Conservation (phyloP, 1,139 yeast genomes). For the Spathaspora sp. region DNA sequence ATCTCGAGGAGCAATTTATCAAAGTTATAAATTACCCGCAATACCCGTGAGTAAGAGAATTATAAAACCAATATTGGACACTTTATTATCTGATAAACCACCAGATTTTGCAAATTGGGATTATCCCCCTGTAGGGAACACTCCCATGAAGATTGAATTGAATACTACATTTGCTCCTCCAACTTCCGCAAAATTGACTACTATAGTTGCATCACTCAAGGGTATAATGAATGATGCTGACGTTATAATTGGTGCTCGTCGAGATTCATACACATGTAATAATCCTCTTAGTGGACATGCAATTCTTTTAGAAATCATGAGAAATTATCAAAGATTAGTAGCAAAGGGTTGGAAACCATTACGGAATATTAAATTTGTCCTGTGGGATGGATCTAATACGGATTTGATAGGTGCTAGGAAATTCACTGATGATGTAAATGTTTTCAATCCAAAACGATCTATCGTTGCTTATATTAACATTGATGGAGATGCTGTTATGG, state of each 20-base stretch:
- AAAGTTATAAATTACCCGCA: slow-evolving; percentile 25
- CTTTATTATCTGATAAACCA: slow-evolving; percentile 16
- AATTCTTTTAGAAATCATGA: slow-evolving; percentile 40
- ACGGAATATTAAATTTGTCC: slow-evolving; percentile 40
- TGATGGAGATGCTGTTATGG: slow-evolving; percentile 41
- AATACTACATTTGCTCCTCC: slow-evolving; percentile 16
- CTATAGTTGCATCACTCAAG: slow-evolving; percentile 34
- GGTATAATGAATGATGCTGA: slow-evolving; percentile 46
- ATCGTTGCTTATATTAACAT: slow-evolving; percentile 40
- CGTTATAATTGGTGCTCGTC: slow-evolving; percentile 41
- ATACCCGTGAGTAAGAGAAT: slow-evolving; percentile 37
- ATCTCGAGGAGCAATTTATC: slow-evolving; percentile 10
- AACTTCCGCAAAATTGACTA: slow-evolving; percentile 21
- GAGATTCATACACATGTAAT: slow-evolving; percentile 39
- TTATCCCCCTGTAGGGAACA: slow-evolving; percentile 20
- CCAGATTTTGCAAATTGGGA: slow-evolving; percentile 26
- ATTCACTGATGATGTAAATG: slow-evolving; percentile 22
- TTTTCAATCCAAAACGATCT: slow-evolving; percentile 24
- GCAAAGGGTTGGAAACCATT: slow-evolving; percentile 46
- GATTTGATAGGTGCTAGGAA: slow-evolving; percentile 35
- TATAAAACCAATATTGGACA: slow-evolving; percentile 32
- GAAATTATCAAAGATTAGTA: slow-evolving; percentile 33
- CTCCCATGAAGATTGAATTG: slow-evolving; percentile 20
- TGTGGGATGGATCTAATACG: slow-evolving; percentile 44
- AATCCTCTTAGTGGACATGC: slow-evolving; percentile 46